These are phyloP conservation scores for Penicillium glabrum DNA, from an alignment of 2,329 filamentous ascomycete genomes.

Conservation along the genomic window DNA sequence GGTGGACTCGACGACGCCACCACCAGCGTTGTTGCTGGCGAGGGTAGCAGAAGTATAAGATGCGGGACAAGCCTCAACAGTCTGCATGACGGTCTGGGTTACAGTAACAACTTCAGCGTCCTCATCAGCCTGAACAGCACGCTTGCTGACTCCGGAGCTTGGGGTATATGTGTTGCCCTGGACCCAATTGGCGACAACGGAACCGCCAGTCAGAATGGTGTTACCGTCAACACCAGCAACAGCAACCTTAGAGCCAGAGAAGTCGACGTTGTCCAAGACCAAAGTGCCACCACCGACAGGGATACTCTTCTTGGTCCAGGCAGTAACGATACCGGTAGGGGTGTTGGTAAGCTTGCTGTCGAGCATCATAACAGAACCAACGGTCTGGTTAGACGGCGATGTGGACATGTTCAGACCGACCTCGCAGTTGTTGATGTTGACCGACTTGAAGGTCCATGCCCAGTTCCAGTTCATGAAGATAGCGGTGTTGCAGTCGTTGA, in stretches of 20 bases:
- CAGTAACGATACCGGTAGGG: conserved; percentile 72
- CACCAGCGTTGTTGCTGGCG: conserved; percentile 2
- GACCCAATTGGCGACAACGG: conserved; percentile 68
- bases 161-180: conserved; percentile 74
- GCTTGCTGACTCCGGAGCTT: conserved; percentile 24
- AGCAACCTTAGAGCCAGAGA: conserved; percentile 67
- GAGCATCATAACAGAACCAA: conserved; percentile 80
- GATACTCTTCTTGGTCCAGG: conserved; percentile 64
- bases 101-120: conserved; percentile 22
- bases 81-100: conserved; percentile 28
- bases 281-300: conserved; percentile 75
- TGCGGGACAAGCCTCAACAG: conserved; percentile 24
- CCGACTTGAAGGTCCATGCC: conserved; percentile 76
- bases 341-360: conserved; percentile 80
- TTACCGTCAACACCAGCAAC: conserved; percentile 60
- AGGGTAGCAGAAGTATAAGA: conserved; percentile 2
- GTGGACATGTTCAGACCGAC: conserved; percentile 78
- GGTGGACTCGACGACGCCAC: background rate
- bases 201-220: conserved; percentile 67
- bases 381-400: conserved; percentile 65
- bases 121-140: conserved; percentile 19
- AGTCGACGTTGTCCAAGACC: conserved; percentile 87
- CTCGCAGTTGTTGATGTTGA: conserved; percentile 72
- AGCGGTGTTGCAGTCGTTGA: conserved; percentile 78
- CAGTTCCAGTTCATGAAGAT: conserved; percentile 93